phyloP scores from a whole-genome alignment of 2,329 filamentous ascomycete species.

The Colletotrichum ledebouriae region DNA sequence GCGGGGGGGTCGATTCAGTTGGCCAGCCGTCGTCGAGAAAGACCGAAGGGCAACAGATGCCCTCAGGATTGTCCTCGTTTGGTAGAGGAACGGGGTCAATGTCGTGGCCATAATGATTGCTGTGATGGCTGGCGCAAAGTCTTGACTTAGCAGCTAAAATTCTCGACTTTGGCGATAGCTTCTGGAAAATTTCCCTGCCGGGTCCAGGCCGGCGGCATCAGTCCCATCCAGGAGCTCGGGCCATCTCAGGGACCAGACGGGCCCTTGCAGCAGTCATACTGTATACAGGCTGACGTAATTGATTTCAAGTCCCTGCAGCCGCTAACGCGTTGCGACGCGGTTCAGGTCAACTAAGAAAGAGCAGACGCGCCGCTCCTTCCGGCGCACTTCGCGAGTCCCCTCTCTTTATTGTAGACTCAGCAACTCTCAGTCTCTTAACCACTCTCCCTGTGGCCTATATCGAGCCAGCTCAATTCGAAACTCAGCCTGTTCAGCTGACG shows the following conservation, averaged over 20 bases:
- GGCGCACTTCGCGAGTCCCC: neutral
- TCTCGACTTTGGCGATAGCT: neutral
- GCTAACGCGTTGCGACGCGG: constrained; percentile 43
- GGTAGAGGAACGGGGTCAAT: constrained; percentile 77
- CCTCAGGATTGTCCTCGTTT: constrained; percentile 73
- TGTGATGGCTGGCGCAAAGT: neutral
- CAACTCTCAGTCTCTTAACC: too few relatives aligned
- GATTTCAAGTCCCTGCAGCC: constrained; percentile 19
- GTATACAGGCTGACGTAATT: constrained; percentile 33
- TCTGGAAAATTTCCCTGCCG: constrained; percentile 26
- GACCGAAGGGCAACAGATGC: constrained; percentile 45
- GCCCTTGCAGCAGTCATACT: neutral
- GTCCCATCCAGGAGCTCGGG: constrained; percentile 28
- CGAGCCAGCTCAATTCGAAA: too few relatives aligned
- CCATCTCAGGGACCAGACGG: constrained; percentile 16
- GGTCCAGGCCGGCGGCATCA: neutral
- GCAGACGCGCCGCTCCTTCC: constrained; percentile 20
- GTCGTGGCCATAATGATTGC: constrained; percentile 59
- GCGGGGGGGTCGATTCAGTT: constrained; percentile 44
- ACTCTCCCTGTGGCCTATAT: too few relatives aligned
- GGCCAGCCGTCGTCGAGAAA: constrained; percentile 37
- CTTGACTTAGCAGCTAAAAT: neutral
- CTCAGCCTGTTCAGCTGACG: too few relatives aligned
- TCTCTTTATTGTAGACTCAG: neutral
- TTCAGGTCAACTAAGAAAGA: constrained; percentile 31